These are phyloP conservation scores for Aegilops tauschii DNA, from an alignment of 176 grass and related monocot genomes.

Conservation along the genomic window DNA sequence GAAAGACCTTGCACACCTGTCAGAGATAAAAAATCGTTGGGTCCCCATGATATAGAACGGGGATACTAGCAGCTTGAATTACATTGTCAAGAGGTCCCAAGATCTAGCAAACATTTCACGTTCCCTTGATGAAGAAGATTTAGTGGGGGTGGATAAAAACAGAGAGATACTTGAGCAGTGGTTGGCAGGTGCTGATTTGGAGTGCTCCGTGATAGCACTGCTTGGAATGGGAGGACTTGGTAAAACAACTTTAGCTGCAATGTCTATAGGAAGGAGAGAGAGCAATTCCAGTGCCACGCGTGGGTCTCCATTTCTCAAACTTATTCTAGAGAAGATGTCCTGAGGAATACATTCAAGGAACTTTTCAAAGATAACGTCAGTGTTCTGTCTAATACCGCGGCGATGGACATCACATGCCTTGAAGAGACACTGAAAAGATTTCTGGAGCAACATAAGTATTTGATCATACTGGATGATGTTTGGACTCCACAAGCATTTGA, in stretches of 20 bases:
- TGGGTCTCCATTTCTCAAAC: too few relatives aligned
- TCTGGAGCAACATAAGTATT: not conserved
- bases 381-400: not conserved
- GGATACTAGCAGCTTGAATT: not conserved
- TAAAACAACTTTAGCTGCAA: not conserved
- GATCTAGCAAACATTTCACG: not conserved
- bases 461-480: not conserved
- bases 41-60: not conserved
- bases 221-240: not conserved
- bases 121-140: not conserved
- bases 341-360: not conserved
- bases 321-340: too few relatives aligned
- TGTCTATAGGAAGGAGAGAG: not conserved
- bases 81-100: not conserved
- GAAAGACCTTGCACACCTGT: not conserved
- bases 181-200: not conserved
- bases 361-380: not conserved
- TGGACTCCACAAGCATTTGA: not conserved
- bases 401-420: not conserved
- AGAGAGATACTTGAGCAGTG: not conserved
- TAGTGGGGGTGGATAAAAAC: not conserved
- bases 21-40: not conserved
- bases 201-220: not conserved
- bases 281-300: too few relatives aligned
- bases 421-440: not conserved